These are phyloP conservation scores for Globisporangium barbulae DNA, from an alignment of 352 stramenopile genomes.

Conservation along the genomic window DNA sequence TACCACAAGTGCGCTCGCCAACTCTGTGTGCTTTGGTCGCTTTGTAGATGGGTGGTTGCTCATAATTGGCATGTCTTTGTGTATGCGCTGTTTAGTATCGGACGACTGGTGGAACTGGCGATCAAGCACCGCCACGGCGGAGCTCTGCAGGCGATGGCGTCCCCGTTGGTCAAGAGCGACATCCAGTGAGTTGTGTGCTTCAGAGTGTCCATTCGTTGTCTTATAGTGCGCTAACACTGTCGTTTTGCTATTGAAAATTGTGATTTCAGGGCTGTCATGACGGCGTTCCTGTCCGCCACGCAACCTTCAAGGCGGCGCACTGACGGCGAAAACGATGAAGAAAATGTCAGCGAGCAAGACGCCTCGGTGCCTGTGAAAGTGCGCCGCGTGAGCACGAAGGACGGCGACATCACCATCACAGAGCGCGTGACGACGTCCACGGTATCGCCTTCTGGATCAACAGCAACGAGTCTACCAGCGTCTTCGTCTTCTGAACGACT, in stretches of 20 bases:
- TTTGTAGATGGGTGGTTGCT: not conserved
- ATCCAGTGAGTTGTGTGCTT: slow-evolving; percentile 45
- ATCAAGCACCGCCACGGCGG: slow-evolving; percentile 72
- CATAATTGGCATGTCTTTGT: not conserved
- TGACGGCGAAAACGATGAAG: not conserved
- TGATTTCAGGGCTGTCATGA: slow-evolving; percentile 11
- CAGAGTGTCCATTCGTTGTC: not conserved
- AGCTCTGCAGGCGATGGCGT: slow-evolving; percentile 44
- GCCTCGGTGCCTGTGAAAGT: slow-evolving; percentile 6
- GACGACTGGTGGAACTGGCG: slow-evolving; percentile 70
- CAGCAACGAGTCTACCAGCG: not conserved
- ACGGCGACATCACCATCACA: slow-evolving; percentile 11
- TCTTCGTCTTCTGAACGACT: not conserved
- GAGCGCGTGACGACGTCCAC: slow-evolving; percentile 6
- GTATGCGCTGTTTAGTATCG: slow-evolving; percentile 45
- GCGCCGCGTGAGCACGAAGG: slow-evolving; percentile 17
- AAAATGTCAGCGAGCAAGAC: not conserved
- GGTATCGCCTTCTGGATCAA: not conserved
- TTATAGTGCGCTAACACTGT: not conserved
- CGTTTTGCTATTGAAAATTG: not conserved
- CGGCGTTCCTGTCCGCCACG: not conserved
- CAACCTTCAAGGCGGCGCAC: not conserved
- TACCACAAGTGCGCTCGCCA: slow-evolving; percentile 69
- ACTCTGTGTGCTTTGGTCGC: not conserved
- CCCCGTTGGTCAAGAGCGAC: slow-evolving; percentile 51